A percentile compares a stretch with the other conserved stretches of the same genome.
phyloP scores from a whole-genome alignment of 208 protist species.

The Phytomonas sp. region DNA sequence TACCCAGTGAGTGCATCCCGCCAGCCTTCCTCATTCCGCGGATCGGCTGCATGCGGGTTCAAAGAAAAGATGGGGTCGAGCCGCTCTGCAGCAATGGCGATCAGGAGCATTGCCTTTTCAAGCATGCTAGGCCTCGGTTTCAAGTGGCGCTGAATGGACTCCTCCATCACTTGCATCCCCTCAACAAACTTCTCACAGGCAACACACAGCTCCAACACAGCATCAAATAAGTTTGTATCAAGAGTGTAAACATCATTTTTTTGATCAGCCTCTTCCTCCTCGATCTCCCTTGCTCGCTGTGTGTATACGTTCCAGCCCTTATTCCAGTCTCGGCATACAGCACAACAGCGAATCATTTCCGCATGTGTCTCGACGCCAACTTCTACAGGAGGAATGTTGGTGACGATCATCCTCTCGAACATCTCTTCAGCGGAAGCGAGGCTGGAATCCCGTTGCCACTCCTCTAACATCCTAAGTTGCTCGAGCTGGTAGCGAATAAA shows the following conservation, averaged over 20 bases:
- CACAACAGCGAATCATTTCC: slow-evolving; percentile 89
- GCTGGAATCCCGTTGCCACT: slow-evolving; percentile 38
- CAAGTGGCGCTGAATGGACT: slow-evolving; percentile 65
- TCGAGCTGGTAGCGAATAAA: slow-evolving; percentile 74
- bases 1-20: slow-evolving; percentile 9
- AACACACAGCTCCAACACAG: slow-evolving; percentile 73
- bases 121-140: slow-evolving; percentile 65
- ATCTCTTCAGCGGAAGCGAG: slow-evolving; percentile 76
- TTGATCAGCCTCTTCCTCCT: slow-evolving; percentile 20
- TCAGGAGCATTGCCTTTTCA: slow-evolving; percentile 57
- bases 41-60: background rate
- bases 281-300: slow-evolving; percentile 66
- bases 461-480: slow-evolving; percentile 67
- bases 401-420: slow-evolving; percentile 85
- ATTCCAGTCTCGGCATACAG: slow-evolving; percentile 63
- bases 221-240: slow-evolving; percentile 75
- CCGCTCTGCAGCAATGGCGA: slow-evolving; percentile 46
- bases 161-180: slow-evolving; percentile 49
- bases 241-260: slow-evolving; percentile 14
- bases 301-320: slow-evolving; percentile 76
- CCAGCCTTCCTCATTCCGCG: background rate
- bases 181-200: slow-evolving; percentile 37
- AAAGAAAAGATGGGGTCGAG: slow-evolving; percentile 10
- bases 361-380: slow-evolving; percentile 79
- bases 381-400: slow-evolving; percentile 84